Conservation (phyloP, 2,329 filamentous ascomycete species). For the Biscogniauxia mediterranea region DNA sequence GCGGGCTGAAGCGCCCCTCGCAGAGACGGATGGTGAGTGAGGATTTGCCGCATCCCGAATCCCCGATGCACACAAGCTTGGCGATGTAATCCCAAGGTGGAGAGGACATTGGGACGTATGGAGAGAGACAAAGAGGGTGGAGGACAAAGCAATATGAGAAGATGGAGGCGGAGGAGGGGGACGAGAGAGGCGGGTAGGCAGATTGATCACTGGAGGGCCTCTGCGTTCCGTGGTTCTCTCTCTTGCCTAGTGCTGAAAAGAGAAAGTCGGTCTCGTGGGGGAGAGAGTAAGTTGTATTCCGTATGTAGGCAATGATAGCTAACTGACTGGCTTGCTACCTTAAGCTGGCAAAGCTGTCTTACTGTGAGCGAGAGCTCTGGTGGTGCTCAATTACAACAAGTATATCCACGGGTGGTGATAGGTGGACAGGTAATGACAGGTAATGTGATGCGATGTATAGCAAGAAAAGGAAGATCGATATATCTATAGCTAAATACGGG, state of each 20-base stretch:
- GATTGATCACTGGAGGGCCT: background rate
- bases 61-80: constrained; percentile 96
- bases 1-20: constrained; percentile 89
- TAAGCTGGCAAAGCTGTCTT: background rate
- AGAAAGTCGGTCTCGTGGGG: background rate
- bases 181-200: background rate
- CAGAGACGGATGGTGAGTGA: constrained; percentile 91
- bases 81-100: constrained; percentile 97
- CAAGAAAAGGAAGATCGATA: background rate
- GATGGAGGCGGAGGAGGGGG: constrained; percentile 1
- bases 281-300: background rate
- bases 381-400: background rate
- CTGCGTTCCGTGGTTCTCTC: background rate
- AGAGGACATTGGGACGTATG: constrained; percentile 47
- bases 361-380: background rate
- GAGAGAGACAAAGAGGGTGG: constrained; percentile 7
- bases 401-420: background rate
- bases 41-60: constrained; percentile 94
- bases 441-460: background rate
- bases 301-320: background rate
- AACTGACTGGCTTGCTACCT: background rate
- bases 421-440: background rate
- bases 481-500: background rate
- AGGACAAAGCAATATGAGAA: constrained; percentile 6
- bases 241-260: background rate